These are phyloP conservation scores for Trichoderma lentiforme DNA, from an alignment of 2,329 filamentous ascomycete species.

Conservation along the genomic window DNA sequence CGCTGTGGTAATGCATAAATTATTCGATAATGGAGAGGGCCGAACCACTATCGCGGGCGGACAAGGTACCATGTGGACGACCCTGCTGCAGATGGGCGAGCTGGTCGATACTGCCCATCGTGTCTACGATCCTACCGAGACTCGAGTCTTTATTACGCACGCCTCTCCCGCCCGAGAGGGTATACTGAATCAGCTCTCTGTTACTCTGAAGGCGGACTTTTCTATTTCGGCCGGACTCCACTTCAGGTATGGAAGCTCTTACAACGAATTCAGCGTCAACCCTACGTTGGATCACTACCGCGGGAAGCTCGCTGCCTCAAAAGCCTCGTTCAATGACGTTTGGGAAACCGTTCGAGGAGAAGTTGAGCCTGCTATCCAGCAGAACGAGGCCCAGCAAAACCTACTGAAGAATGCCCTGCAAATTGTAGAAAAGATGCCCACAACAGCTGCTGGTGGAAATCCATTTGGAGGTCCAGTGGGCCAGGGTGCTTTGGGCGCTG, in stretches of 20 bases:
- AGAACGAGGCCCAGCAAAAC: constrained; percentile 91
- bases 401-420: constrained; percentile 86
- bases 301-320: constrained; percentile 94
- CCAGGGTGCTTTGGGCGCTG: constrained; percentile 72
- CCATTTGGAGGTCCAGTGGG: constrained; percentile 88
- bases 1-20: constrained; percentile 98
- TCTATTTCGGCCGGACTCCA: constrained; percentile 96
- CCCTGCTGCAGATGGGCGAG: constrained; percentile 95
- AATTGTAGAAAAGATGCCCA: constrained; percentile 97
- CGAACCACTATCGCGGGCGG: constrained; percentile 97
- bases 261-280: constrained; percentile 99
- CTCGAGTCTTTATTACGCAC: constrained; percentile 92
- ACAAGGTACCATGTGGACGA: constrained; percentile 99
- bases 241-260: constrained; percentile 97
- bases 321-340: constrained; percentile 97
- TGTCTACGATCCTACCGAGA: constrained; percentile 97
- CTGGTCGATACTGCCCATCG: constrained; percentile 96
- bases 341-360: constrained; percentile 98
- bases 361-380: constrained; percentile 88
- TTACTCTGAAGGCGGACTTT: constrained; percentile 96
- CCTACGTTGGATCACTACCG: constrained; percentile 97
- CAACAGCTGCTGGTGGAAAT: constrained; percentile 89
- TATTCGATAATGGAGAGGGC: constrained; percentile 97
- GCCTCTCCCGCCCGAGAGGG: constrained; percentile 95
- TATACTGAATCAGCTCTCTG: constrained; percentile 94